These are phyloP conservation scores for Magnolia kwangsiensis DNA, from an alignment of 164 flowering plant species.

Conservation along the genomic window DNA sequence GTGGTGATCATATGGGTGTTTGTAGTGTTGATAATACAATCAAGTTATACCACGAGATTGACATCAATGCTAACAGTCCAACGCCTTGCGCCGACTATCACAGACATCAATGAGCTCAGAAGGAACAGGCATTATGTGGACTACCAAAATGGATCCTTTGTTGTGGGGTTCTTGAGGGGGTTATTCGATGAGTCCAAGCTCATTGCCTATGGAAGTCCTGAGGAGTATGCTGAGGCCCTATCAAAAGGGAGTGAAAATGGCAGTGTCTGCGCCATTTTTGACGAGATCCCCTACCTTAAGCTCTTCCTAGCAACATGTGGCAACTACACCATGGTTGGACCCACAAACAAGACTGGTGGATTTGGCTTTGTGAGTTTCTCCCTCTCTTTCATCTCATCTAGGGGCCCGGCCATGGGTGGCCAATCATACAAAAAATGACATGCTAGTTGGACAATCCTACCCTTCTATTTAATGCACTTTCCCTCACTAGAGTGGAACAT, in stretches of 20 bases:
- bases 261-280: slow-evolving; percentile 42
- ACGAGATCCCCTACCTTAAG: slow-evolving; percentile 43
- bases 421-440: neutral
- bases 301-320: slow-evolving; percentile 26
- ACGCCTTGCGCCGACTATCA: slow-evolving; percentile 35
- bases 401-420: too few species aligned
- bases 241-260: slow-evolving; percentile 31
- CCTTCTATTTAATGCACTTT: too few species aligned
- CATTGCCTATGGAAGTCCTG: slow-evolving; percentile 13
- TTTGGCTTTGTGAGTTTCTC: slow-evolving; percentile 27
- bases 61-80: slow-evolving; percentile 40
- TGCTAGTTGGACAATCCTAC: too few species aligned
- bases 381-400: neutral
- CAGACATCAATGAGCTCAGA: slow-evolving; percentile 25
- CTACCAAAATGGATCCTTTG: slow-evolving; percentile 34
- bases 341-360: slow-evolving; percentile 17
- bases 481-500: too few species aligned
- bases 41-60: slow-evolving; percentile 49
- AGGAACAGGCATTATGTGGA: slow-evolving; percentile 36
- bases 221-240: slow-evolving; percentile 24
- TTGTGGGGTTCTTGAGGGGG: slow-evolving; percentile 18
- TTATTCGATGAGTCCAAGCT: slow-evolving; percentile 27
- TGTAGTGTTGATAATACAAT: slow-evolving; percentile 39
- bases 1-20: slow-evolving; percentile 49
- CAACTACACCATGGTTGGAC: slow-evolving; percentile 25